These are phyloP conservation scores for Alternaria triticimaculans DNA, from an alignment of 2,329 filamentous ascomycete genomes.

Conservation along the genomic window DNA sequence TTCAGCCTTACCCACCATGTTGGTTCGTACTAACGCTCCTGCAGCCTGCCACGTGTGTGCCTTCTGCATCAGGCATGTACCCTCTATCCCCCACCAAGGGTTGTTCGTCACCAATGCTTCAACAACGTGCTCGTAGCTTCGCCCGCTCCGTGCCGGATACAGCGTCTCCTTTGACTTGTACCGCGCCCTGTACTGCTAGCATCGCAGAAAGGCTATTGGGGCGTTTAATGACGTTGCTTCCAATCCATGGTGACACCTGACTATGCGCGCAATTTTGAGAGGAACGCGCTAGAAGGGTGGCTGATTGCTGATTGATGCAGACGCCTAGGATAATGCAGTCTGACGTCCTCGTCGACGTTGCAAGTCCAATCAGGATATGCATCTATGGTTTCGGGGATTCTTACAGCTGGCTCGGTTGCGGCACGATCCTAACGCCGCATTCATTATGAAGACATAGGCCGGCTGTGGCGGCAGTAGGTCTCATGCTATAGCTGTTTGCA, in stretches of 20 bases:
- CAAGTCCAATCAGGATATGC: constrained; percentile 2
- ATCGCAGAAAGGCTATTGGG: not conserved
- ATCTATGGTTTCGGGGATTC: not conserved
- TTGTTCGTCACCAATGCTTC: not conserved
- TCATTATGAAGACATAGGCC: constrained; percentile 5
- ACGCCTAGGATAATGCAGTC: constrained; percentile 6
- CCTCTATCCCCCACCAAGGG: not conserved
- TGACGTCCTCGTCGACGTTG: constrained; percentile 9
- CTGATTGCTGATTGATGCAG: constrained; percentile 1
- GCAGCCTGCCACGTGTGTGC: constrained; percentile 42
- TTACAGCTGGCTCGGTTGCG: not conserved
- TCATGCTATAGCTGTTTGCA: not conserved
- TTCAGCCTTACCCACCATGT: constrained; percentile 44
- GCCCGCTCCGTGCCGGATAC: not conserved
- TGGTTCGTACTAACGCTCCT: constrained; percentile 32
- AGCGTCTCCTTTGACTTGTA: constrained; percentile 1
- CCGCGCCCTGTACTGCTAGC: constrained; percentile 6
- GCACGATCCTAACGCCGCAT: constrained; percentile 13
- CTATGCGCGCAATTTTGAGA: constrained; percentile 1
- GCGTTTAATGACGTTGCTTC: constrained; percentile 2
- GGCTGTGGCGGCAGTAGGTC: constrained; percentile 11
- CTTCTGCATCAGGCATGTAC: constrained; percentile 8
- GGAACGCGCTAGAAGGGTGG: constrained; percentile 17
- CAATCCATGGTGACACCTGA: constrained; percentile 1
- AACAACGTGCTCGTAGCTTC: not conserved